These are phyloP conservation scores for Colletotrichum sp. DNA, from an alignment of 2,329 filamentous ascomycete species.

Conservation along the genomic window DNA sequence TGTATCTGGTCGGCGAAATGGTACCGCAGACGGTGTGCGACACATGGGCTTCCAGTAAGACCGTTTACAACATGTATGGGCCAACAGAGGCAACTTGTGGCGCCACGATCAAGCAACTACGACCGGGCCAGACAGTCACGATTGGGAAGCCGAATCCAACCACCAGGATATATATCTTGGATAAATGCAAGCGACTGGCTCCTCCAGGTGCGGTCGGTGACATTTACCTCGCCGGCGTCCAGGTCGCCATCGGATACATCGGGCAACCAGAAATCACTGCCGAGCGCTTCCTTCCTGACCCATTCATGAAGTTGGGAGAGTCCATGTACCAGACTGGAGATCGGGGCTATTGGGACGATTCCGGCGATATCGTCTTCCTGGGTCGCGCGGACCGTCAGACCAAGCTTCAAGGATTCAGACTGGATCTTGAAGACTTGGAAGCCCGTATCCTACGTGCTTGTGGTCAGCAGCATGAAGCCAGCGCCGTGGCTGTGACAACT, in stretches of 20 bases:
- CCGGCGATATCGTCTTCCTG: constrained; percentile 36
- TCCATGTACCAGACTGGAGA: constrained; percentile 47
- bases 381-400: constrained; percentile 42
- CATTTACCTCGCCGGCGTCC: constrained; percentile 46
- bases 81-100: constrained; percentile 46
- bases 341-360: constrained; percentile 33
- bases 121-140: constrained; percentile 30
- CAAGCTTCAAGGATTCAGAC: constrained; percentile 32
- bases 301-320: constrained; percentile 14
- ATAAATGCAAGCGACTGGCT: constrained; percentile 26
- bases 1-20: constrained; percentile 43
- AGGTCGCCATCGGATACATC: constrained; percentile 47
- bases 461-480: neutral
- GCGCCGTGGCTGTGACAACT: constrained; percentile 28
- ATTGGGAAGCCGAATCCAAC: constrained; percentile 24
- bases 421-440: constrained; percentile 29
- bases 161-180: constrained; percentile 43
- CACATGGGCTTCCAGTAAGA: constrained; percentile 32
- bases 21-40: constrained; percentile 37
- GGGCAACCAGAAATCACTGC: constrained; percentile 29
- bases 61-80: constrained; percentile 48
- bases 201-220: constrained; percentile 43
- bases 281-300: constrained; percentile 34
- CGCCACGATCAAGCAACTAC: constrained; percentile 36
- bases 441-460: constrained; percentile 23